Evolutionary conservation across 2,329 filamentous ascomycete species (phyloP).

Genomic region (Cladosporium cucumerinum): DNA sequence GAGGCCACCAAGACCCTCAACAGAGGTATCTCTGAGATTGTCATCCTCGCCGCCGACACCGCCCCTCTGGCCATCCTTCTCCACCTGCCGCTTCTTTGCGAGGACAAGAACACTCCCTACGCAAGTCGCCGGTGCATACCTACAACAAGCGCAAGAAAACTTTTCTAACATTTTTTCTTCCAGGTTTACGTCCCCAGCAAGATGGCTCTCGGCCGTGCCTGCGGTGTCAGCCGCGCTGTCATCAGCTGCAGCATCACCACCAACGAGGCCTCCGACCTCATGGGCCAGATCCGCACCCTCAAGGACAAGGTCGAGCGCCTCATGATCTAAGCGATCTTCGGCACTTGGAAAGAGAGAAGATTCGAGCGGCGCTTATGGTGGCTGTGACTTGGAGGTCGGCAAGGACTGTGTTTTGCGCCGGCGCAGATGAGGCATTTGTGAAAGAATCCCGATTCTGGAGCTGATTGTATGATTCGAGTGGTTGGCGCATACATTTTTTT

Average conservation of each 20-base stretch:
- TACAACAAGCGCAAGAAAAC: neutral
- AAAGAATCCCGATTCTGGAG: slow-evolving; percentile 7
- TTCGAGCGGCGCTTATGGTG: neutral
- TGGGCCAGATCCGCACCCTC: slow-evolving; percentile 78
- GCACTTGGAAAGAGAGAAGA: neutral
- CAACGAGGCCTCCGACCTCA: slow-evolving; percentile 85
- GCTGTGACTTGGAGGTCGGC: neutral
- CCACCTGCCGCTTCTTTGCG: slow-evolving; percentile 82
- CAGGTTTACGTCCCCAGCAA: slow-evolving; percentile 56
- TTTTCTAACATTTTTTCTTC: slow-evolving; percentile 1
- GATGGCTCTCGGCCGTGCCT: slow-evolving; percentile 82
- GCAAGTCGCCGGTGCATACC: slow-evolving; percentile 18
- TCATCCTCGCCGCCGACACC: slow-evolving; percentile 86
- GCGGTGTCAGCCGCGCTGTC: slow-evolving; percentile 82
- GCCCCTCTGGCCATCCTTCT: slow-evolving; percentile 82
- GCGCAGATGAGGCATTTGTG: slow-evolving; percentile 9
- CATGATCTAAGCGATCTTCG: slow-evolving; percentile 63
- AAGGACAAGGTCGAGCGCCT: slow-evolving; percentile 96
- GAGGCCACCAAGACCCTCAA: slow-evolving; percentile 79
- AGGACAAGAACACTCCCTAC: slow-evolving; percentile 69
- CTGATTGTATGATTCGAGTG: slow-evolving; percentile 7
- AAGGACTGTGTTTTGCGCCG: neutral
- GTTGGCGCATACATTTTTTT: slow-evolving; percentile 10
- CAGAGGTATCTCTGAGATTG: slow-evolving; percentile 83
- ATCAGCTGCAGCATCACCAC: slow-evolving; percentile 86